Conservation (phyloP, 1,139 yeast genomes). For the Pichia cactophila region DNA sequence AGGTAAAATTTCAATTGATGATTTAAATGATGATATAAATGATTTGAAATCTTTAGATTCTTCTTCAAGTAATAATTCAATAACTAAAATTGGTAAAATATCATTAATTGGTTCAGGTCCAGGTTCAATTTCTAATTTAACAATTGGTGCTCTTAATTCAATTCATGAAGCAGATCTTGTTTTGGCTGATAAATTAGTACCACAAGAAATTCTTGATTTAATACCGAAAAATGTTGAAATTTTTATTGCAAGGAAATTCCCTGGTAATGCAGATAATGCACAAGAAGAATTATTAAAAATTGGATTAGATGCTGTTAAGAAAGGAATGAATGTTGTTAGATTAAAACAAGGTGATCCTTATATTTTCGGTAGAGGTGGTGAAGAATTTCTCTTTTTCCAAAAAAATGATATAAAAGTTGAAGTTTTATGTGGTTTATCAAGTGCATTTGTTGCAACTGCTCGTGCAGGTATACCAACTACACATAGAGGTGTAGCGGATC, state of each 20-base stretch:
- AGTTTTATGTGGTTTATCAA: constrained; percentile 84
- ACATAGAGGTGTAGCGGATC: constrained; percentile 88
- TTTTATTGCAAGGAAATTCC: constrained; percentile 88
- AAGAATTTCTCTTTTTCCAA: constrained; percentile 67
- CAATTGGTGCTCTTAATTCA: constrained; percentile 78
- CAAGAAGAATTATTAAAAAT: constrained; percentile 72
- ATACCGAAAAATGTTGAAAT: constrained; percentile 69
- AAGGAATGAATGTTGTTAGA: constrained; percentile 76
- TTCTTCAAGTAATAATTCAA: background rate
- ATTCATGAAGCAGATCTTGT: constrained; percentile 78
- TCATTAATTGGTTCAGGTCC: constrained; percentile 93
- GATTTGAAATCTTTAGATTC: constrained; percentile 1
- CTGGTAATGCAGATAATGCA: constrained; percentile 93
- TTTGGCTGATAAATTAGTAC: constrained; percentile 87
- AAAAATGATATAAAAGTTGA: constrained; percentile 60
- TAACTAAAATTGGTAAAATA: constrained; percentile 42
- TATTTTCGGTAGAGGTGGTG: constrained; percentile 96
- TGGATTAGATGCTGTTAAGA: constrained; percentile 56
- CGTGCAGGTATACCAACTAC: constrained; percentile 83
- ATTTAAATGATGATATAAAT: constrained; percentile 35
- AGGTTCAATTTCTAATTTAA: constrained; percentile 75
- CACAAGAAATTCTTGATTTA: constrained; percentile 73
- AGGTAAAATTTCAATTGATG: constrained; percentile 49
- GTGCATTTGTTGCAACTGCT: constrained; percentile 89
- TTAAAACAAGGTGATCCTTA: constrained; percentile 97